phyloP scores from a whole-genome alignment of 352 stramenopile species.

The Phytophthora capsici region DNA sequence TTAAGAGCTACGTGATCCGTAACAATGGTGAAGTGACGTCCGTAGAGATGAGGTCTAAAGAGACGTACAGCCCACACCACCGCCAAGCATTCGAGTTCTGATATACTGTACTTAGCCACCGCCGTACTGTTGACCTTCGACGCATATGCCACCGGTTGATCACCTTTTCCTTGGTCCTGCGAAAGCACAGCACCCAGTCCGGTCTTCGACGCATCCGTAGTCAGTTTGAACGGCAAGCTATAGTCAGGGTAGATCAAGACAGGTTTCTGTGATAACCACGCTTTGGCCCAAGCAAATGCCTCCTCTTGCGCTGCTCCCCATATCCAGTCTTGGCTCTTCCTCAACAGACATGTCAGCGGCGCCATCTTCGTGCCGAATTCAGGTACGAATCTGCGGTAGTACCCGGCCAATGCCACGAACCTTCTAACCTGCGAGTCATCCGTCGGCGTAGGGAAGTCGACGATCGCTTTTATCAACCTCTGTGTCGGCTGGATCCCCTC shows the following conservation, averaged over 20 bases:
- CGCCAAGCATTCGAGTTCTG: conserved; percentile 33
- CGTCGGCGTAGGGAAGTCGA: conserved; percentile 10
- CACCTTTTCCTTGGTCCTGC: conserved; percentile 13
- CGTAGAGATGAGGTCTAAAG: conserved; percentile 34
- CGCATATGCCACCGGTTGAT: conserved; percentile 24
- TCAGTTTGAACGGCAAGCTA: conserved; percentile 33
- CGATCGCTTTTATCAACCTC: conserved; percentile 7
- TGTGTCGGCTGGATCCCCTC: conserved; percentile 12
- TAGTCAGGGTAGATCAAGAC: conserved; percentile 33
- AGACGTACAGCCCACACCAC: not conserved
- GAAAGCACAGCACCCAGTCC: conserved; percentile 30
- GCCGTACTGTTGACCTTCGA: conserved; percentile 22
- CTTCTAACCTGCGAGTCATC: conserved; percentile 6
- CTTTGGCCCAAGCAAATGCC: conserved; percentile 27
- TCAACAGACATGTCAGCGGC: conserved; percentile 30
- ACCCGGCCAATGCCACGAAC: conserved; percentile 35
- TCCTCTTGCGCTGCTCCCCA: conserved; percentile 26
- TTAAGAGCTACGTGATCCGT: conserved; percentile 32
- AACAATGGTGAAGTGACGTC: conserved; percentile 16
- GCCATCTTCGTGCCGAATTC: conserved; percentile 20
- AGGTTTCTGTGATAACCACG: not conserved
- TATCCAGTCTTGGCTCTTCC: conserved; percentile 20
- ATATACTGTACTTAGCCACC: conserved; percentile 32
- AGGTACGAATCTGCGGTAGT: conserved; percentile 31
- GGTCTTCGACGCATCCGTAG: conserved; percentile 28